Evolutionary conservation across 2,329 filamentous ascomycete genomes (phyloP), one percentile per base, ranked within the genome.

Genomic region (Arthrobotrys sphaeroides): DNA sequence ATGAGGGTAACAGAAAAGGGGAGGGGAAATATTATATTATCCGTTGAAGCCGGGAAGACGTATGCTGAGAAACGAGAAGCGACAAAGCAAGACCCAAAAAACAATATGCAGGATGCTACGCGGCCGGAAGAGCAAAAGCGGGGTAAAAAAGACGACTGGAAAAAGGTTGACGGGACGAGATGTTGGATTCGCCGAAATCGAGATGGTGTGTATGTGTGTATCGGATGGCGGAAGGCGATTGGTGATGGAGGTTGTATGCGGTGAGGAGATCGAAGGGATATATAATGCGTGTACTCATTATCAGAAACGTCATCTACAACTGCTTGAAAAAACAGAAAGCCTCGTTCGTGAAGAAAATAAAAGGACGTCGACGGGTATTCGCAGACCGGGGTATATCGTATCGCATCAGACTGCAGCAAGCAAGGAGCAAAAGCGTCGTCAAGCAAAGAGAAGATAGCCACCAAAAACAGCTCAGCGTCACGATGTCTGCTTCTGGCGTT

Each of bases 401-500:
- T 51, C 70, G 70, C 75, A 77, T 59, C 62, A 62, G 73, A 64
- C 69, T 66, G 57, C 43, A 57, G 65, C 64, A 43, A 33, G 53
- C 73, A 68, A 62, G 45, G 51, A 60, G 55, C 40, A 49, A 66
- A 57, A 72, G 55, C 59, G 28, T 70, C 57, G 53, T 76, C 51
- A 67, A 55, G 67, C 53, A 64, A 45, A 76, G 51, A 59, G 60
- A 69, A 66, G 42, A 53, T 20, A 59, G 24, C 55, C 49, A 49
- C 65, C 26, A 45, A 53, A n/a, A 57, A 49, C 43, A 13, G 18
- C 28, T 31, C 62, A 43, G 22, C 55, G 43, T 77, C 76, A 77
- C 51, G 78, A 78, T 51, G 78, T 78, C 59, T 78, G 78, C 73
- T 83, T 83, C 72, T 83, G 81, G 77, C 82, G 80, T 74, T 83